Percentiles rank a stretch among this genome's conserved stretches.
phyloP scores from a whole-genome alignment of 345 rosid genomes.

The Melastoma malabathricum region DNA sequence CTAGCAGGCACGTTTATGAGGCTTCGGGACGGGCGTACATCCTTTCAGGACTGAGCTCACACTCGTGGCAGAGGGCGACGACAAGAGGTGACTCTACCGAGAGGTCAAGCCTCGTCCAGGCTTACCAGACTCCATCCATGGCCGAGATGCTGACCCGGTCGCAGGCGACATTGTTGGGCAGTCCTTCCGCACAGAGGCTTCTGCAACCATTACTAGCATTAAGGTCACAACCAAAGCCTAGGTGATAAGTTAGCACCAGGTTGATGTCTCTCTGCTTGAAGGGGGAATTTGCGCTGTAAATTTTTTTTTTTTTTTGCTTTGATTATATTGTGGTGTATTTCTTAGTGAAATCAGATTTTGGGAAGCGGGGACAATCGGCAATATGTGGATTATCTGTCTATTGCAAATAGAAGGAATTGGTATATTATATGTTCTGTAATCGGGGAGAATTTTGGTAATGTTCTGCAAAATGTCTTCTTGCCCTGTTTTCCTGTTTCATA shows the following conservation, averaged over 20 bases:
- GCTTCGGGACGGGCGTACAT: constrained; percentile 90
- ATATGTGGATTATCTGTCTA: too few species aligned
- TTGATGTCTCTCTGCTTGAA: neutral
- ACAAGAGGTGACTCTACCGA: constrained; percentile 91
- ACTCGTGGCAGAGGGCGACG: constrained; percentile 98
- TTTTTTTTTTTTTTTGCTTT: too few species aligned
- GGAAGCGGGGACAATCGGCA: too few species aligned
- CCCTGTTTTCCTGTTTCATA: too few species aligned
- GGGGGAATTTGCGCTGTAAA: too few species aligned
- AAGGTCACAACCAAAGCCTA: constrained; percentile 59
- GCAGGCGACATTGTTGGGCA: constrained; percentile 37
- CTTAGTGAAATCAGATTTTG: too few species aligned
- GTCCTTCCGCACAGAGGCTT: constrained; percentile 36
- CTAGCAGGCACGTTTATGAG: constrained; percentile 83
- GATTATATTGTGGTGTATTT: too few species aligned
- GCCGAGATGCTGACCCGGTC: constrained; percentile 82
- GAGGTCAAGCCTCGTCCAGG: constrained; percentile 64
- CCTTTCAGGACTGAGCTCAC: constrained; percentile 94
- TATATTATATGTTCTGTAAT: too few species aligned
- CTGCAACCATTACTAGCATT: constrained; percentile 42
- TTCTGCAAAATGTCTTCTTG: too few species aligned
- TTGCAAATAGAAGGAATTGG: too few species aligned
- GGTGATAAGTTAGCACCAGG: constrained; percentile 22
- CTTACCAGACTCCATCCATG: constrained; percentile 92
- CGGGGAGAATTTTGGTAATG: too few species aligned